Evolutionary conservation across 257 asterid genomes (phyloP), one percentile per base, ranked within the genome.

Genomic region (Scutellaria galericulata): DNA sequence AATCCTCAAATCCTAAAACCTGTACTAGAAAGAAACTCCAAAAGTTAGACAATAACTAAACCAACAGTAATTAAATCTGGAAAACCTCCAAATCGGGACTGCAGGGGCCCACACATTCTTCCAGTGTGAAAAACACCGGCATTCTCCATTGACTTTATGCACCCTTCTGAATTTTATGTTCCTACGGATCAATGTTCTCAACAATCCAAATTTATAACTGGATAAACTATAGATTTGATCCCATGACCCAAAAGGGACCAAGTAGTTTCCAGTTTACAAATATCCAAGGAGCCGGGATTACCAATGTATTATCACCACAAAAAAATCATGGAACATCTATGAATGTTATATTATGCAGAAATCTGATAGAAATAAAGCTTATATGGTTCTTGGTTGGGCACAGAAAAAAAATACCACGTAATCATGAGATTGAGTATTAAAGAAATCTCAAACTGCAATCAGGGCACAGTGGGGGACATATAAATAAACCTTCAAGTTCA

Each of bases 81-180:
- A 58, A 59, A 67, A 71, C 67, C 14, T 60, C 81, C 46, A 62
- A 57, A 35, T 54, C 10, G 31, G 60, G 62, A 68, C 66, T n/a
- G 52, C 4, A 4, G 55, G 64, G 61, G 46, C 44, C 56, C 62
- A 57, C 51, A 31, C 11, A 31, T n/a, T 51, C 42, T 73, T 64
- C 74, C 63, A 24, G 40, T 18, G 61, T 22, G 42, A n/a, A 45
- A 61, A 58, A 53, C 51, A 70, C 68, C 12, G n/a, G 46, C 10
- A 40, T 54, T 60, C 46, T 55, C 79, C 76, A 42, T 5, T 8
- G 2, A 58, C 70, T 52, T 64, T 53, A 42, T 39, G 66, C 10
- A 68, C 18, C 52, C 57, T 52, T 44, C 46, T 11, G 35, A 40
- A 59, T 42, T 64, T 58, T 71, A 63, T 46, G 35, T 31, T 55